Evolutionary conservation across 345 rosid species (phyloP).

Genomic region (Geranium rotundifolium): DNA sequence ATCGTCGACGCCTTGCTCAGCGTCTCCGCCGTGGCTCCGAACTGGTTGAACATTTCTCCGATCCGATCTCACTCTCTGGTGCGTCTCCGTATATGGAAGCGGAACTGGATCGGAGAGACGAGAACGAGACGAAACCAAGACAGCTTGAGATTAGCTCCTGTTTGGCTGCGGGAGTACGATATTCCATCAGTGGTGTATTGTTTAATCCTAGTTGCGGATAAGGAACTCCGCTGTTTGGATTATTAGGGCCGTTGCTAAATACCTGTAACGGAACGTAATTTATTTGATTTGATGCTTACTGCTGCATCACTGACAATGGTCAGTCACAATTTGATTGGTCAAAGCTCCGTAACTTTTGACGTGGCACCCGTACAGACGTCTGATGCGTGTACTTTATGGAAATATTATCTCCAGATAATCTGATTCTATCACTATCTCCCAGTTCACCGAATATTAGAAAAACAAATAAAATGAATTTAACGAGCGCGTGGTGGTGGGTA

Average conservation of each 20-base stretch:
- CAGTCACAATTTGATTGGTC: too few species aligned
- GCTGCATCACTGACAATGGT: neutral
- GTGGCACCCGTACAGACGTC: too few species aligned
- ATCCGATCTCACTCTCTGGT: neutral
- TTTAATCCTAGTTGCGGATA: neutral
- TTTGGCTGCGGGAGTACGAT: neutral
- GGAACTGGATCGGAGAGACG: neutral
- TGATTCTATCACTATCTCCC: too few species aligned
- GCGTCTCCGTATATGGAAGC: neutral
- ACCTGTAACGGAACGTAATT: neutral
- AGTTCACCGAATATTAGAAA: too few species aligned
- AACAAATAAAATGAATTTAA: too few species aligned
- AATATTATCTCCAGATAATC: too few species aligned
- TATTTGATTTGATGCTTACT: neutral
- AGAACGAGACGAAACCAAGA: neutral
- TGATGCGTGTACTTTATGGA: too few species aligned
- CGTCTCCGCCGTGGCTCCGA: slow-evolving; percentile 72
- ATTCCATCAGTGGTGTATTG: neutral
- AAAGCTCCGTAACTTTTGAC: too few species aligned
- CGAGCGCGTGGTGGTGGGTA: too few species aligned
- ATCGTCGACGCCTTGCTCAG: slow-evolving; percentile 86
- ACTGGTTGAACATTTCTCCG: slow-evolving; percentile 49
- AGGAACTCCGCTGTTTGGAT: neutral
- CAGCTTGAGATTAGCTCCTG: neutral
- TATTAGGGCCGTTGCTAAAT: too few species aligned